Evolutionary conservation across 2,329 filamentous ascomycete genomes (phyloP), one percentile per base, ranked within the genome.

Genomic region (Beauveria sp.): DNA sequence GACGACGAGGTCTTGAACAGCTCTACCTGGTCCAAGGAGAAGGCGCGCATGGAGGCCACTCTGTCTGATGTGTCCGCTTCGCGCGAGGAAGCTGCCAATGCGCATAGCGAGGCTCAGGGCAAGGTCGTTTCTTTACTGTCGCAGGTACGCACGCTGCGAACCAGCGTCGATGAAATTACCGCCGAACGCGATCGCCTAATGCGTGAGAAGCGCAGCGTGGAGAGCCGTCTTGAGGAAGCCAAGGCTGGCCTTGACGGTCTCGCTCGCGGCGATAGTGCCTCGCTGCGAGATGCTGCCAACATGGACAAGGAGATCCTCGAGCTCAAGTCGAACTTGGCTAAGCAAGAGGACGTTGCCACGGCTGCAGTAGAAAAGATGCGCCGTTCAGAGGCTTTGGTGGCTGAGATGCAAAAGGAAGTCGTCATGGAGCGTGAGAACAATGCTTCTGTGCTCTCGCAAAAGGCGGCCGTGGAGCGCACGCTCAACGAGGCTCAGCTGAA

Each of bases 21-120:
- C 74, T 96, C 92, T 18, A 96, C 93, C 0, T 97, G 94, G 92
- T 92, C 92, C 14, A 99, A 99, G 78, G 93, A 99, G 77, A 97
- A 97, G 79, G 84, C 91, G 18, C 88, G 93, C 18, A 82, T 99
- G 46, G 93, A 97, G 72, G 86, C 92, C 63, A 96, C 92, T 5
- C 80, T 99, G 59, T 87, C 93, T 55, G 92, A 97, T 71, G 84
- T 97, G 37, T 89, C 90, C 12, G 87, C 90, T 54, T 96, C 92
- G n/a, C 87, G 93, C 3, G 93, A 99, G 66, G 94, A 99, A 73
- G 93, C 94, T 10, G 89, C 92, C 55, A 88, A 86, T 67, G 93
- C 94, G 0, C 94, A 99, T 74, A 96, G 94, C 69, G 93, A 97
- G 67, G 92, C 92, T 2, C 94, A 97, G 72, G 84, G 90, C 72